phyloP scores from a whole-genome alignment of 139 green algal species.

The Closterium sp. region DNA sequence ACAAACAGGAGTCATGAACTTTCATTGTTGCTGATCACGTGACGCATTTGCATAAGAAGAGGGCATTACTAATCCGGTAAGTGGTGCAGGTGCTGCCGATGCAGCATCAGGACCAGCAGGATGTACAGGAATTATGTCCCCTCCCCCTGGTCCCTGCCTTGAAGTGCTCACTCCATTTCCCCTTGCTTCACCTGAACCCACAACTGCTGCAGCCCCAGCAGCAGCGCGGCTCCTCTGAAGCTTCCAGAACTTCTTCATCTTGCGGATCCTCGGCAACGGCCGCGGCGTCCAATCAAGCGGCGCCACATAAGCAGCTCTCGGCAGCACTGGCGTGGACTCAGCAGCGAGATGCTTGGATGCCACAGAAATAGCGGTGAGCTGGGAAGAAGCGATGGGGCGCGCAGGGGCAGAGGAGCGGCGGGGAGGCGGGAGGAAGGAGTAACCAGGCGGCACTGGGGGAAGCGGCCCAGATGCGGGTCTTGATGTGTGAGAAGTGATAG shows the following conservation, averaged over 20 bases:
- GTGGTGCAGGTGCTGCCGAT: not conserved
- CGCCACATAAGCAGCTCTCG: not conserved
- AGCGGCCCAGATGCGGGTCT: not conserved
- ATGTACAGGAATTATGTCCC: not conserved
- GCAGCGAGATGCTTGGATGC: not conserved
- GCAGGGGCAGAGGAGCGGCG: not conserved
- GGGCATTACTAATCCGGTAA: not conserved
- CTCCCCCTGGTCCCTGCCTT: not conserved
- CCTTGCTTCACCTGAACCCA: not conserved
- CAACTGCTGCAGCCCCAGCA: not conserved
- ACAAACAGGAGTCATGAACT: not conserved
- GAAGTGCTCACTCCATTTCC: not conserved
- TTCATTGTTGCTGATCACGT: not conserved
- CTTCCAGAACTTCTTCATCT: not conserved
- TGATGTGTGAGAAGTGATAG: not conserved
- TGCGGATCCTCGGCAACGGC: not conserved
- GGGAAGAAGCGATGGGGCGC: not conserved
- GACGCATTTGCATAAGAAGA: not conserved
- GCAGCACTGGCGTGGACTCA: not conserved
- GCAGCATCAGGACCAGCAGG: not conserved
- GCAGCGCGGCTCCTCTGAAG: not conserved
- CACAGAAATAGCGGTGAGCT: not conserved
- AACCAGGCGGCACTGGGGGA: not conserved
- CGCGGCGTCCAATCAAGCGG: not conserved
- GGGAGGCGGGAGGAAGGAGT: not conserved